These are phyloP conservation scores for Albifimbria verrucaria DNA, from an alignment of 2,329 filamentous ascomycete genomes.

Conservation along the genomic window DNA sequence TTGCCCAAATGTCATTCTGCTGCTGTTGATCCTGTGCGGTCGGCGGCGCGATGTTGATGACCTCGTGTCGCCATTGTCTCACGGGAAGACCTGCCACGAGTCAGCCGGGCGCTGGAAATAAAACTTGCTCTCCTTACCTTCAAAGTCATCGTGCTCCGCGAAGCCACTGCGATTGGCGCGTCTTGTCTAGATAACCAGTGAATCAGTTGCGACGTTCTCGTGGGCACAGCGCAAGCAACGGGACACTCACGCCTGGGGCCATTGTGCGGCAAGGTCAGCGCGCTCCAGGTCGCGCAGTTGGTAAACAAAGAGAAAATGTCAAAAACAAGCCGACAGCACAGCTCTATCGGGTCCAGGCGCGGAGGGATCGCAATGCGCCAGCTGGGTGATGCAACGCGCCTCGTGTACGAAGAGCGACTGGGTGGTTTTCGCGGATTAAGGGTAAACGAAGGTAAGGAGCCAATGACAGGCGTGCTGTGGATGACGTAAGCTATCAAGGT, in stretches of 20 bases:
- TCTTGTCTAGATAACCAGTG: conserved; percentile 41
- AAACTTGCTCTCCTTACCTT: conserved; percentile 37
- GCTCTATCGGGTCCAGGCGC: conserved; percentile 8
- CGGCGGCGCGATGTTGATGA: conserved; percentile 65
- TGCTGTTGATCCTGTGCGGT: conserved; percentile 60
- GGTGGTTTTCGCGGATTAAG: conserved; percentile 17
- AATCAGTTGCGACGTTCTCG: conserved; percentile 14
- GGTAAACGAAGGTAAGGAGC: conserved; percentile 8
- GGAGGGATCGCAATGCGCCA: conserved; percentile 9
- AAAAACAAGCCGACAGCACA: background rate
- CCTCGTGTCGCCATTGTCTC: conserved; percentile 80
- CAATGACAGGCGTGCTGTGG: conserved; percentile 15
- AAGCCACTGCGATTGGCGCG: conserved; percentile 55
- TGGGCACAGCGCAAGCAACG: conserved; percentile 2
- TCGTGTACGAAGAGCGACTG: conserved; percentile 17
- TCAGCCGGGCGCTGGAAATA: conserved; percentile 11
- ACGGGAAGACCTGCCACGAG: conserved; percentile 71
- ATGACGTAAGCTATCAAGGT: conserved; percentile 18
- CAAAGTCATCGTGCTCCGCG: conserved; percentile 60
- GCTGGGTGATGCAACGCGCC: conserved; percentile 1
- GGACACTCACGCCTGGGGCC: conserved; percentile 36
- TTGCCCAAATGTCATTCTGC: conserved; percentile 66
- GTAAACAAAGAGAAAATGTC: conserved; percentile 1
- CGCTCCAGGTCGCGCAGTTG: background rate
- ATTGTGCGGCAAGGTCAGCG: conserved; percentile 21